Evolutionary conservation across 768 basidiomycete species (phyloP), one percentile per base, ranked within the genome.

Genomic region (Mycena alexandri): DNA sequence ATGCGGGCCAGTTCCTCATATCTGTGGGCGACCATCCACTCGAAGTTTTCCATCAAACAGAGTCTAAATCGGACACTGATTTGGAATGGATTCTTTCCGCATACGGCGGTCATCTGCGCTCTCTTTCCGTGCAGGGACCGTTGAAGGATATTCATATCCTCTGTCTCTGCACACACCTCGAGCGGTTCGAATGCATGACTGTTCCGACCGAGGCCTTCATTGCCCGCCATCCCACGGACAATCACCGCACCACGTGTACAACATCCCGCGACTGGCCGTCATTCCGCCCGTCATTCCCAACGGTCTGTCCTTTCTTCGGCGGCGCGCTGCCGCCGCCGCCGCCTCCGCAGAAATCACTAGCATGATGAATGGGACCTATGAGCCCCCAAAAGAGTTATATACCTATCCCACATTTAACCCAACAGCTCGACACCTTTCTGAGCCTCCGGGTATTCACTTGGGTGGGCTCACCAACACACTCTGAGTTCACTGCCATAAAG

Each of bases 111-210:
- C 38, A 38, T 38, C 38, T 38, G 12, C 50, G 60, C 48, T 61
- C 38, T 17, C 60, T 61, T n/a, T 25, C 38, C 5, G 29, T 46
- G 25, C 10, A n/a, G 25, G 61, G 51, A n/a, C 11, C 7, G 10
- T 24, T 53, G 41, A 52, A 29, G 33, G 51, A 62, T 14, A 1
- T 22, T 0, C 6, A 34, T 10, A 38, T 44, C 41, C 61, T 62
- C 12, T 12, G 8, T 3, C 24, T 43, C 19, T 53, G 61, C 51
- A 62, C 51, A 5, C 61, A 21, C 3, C 61, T 62, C 29, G 61
- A 62, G 42, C 51, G 61, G 13, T 53, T 62, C 21, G 61, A 62
- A 16, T 53, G 61, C 42, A 7, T 16, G n/a, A 22, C n/a, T 10
- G 4, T 62, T 11, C 61, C 61, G 6, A 13, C 51, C 7, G 50